Conservation (phyloP, 768 basidiomycete genomes). For the Crassisporium funariophilum region DNA sequence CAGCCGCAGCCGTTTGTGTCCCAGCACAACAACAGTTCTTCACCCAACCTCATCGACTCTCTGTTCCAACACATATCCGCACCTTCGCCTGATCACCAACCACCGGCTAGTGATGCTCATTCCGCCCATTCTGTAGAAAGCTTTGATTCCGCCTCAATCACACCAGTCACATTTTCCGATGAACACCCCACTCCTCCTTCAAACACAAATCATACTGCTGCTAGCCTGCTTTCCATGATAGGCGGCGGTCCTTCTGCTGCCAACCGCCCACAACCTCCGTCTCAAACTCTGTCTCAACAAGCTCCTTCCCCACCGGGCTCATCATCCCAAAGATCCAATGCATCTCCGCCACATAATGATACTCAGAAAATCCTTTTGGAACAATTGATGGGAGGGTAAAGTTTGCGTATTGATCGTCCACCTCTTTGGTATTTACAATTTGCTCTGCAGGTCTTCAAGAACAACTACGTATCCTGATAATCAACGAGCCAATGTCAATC, state of each 20-base stretch:
- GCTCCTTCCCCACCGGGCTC: conserved; percentile 14
- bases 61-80: conserved; percentile 60
- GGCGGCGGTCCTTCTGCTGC: no score
- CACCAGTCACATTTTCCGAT: conserved; percentile 45
- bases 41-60: conserved; percentile 65
- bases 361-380: conserved; percentile 74
- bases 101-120: conserved; percentile 14
- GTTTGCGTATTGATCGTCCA: conserved; percentile 19
- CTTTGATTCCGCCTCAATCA: conserved; percentile 35
- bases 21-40: conserved; percentile 42
- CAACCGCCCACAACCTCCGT: conserved; percentile 17
- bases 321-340: conserved; percentile 55
- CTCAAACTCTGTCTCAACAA: conserved; percentile 25
- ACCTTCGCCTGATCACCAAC: conserved; percentile 40
- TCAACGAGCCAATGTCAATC: conserved; percentile 36
- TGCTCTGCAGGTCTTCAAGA: conserved; percentile 45
- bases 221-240: no score
- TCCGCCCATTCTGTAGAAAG: conserved; percentile 14
- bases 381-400: conserved; percentile 78
- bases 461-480: conserved; percentile 52
- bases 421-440: conserved; percentile 23
- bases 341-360: conserved; percentile 62
- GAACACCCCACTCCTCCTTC: conserved; percentile 47
- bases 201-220: conserved; percentile 42
- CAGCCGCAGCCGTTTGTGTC: conserved; percentile 33